Evolutionary conservation across 225 moss, liverwort and hornwort genomes (phyloP).

Genomic region (Straminergon stramineum): DNA sequence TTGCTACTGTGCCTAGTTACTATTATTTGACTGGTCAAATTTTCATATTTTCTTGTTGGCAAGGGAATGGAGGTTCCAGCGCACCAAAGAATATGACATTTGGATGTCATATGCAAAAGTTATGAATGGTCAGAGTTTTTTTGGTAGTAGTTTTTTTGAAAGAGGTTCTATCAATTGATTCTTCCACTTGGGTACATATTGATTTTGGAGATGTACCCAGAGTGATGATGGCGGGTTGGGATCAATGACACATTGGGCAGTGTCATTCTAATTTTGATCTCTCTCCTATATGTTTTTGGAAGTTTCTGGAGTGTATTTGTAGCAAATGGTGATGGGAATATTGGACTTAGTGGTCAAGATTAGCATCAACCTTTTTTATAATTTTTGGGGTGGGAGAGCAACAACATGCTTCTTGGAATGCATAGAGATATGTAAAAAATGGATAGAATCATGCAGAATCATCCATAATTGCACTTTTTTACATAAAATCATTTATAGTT

Average conservation of each 20-base stretch:
- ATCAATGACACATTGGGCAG: background rate
- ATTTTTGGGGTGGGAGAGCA: rapidly evolving
- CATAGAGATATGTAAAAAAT: background rate
- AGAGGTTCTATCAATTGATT: background rate
- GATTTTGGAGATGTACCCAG: background rate
- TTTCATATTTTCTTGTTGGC: background rate
- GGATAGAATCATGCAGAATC: background rate
- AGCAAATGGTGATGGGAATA: background rate
- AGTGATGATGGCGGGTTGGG: background rate
- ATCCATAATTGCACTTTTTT: background rate
- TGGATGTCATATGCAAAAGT: background rate
- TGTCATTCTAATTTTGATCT: background rate
- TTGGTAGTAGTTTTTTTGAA: background rate
- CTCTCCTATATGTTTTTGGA: rapidly evolving
- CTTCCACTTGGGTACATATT: background rate
- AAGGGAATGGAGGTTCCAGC: background rate
- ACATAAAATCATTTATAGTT: background rate
- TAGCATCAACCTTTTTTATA: background rate
- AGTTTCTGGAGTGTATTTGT: background rate
- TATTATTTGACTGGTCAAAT: background rate
- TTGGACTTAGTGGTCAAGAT: background rate
- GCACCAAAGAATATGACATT: background rate
- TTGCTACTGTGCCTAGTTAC: background rate
- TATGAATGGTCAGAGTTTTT: background rate
- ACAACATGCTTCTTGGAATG: background rate